phyloP scores from a whole-genome alignment of 2,329 filamentous ascomycete genomes.

The Trichoderma atroviride region DNA sequence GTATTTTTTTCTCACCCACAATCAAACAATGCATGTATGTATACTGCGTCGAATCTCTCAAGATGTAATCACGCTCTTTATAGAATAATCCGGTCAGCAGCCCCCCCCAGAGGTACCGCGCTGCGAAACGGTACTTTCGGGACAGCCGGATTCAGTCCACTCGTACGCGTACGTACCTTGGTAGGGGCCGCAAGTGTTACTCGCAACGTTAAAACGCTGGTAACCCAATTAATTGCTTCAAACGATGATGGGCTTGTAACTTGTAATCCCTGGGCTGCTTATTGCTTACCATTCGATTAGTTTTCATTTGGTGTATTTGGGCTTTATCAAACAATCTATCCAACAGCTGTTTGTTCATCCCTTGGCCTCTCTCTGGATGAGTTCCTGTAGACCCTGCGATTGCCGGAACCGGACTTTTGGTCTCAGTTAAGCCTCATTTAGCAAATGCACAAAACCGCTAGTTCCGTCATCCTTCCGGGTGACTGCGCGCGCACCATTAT shows the following conservation, averaged over 20 bases:
- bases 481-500: background rate
- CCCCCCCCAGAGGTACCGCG: constrained; percentile 4
- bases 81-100: constrained; percentile 16
- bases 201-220: background rate
- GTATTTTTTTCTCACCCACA: background rate
- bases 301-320: background rate
- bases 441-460: background rate
- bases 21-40: background rate
- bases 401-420: constrained; percentile 18
- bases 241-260: constrained; percentile 12
- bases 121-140: constrained; percentile 8
- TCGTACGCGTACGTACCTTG: constrained; percentile 16
- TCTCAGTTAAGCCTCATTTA: background rate
- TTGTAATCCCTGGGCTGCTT: constrained; percentile 13
- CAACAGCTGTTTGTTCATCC: background rate
- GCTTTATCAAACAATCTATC: background rate
- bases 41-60: background rate
- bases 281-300: background rate
- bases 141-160: constrained; percentile 21
- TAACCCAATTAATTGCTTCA: background rate
- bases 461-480: background rate
- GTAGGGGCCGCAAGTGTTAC: background rate
- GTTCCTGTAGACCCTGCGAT: background rate
- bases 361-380: background rate
- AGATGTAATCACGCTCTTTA: background rate